phyloP scores from a whole-genome alignment of 768 basidiomycete genomes.

The Trametes cingulata region DNA sequence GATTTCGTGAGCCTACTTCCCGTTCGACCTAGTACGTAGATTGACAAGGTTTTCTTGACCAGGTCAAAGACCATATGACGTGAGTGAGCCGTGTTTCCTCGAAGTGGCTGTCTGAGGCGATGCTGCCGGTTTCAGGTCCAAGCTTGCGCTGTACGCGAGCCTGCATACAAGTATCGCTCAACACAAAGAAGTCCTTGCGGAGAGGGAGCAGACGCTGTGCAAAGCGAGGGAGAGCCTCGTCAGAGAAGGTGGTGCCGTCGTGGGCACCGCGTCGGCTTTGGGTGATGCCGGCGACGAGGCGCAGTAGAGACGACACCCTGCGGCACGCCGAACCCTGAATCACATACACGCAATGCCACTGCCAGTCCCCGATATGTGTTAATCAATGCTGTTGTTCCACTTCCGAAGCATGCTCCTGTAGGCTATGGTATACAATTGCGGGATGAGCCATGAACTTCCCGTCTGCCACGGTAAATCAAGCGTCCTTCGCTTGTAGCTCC shows the following conservation, averaged over 20 bases:
- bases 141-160: conserved; percentile 47
- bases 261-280: conserved; percentile 24
- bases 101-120: not conserved
- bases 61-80: conserved; percentile 53
- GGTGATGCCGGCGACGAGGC: not conserved
- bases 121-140: conserved; percentile 35
- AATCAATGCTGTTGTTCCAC: too few species aligned
- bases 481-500: conserved; percentile 38
- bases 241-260: conserved; percentile 41
- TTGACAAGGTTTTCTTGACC: not conserved
- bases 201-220: conserved; percentile 43
- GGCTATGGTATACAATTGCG: conserved; percentile 1
- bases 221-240: conserved; percentile 37
- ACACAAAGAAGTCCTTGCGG: conserved; percentile 41
- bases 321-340: too few species aligned
- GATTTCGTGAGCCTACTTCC: conserved; percentile 45
- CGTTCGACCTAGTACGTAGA: not conserved
- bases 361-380: too few species aligned
- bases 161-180: conserved; percentile 44
- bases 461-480: not conserved
- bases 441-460: not conserved
- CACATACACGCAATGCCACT: too few species aligned
- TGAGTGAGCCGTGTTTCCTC: conserved; percentile 27
- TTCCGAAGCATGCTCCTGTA: too few species aligned
- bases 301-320: not conserved